phyloP scores from a whole-genome alignment of 1,284 basidiomycete species.

The Ustilago crameri region DNA sequence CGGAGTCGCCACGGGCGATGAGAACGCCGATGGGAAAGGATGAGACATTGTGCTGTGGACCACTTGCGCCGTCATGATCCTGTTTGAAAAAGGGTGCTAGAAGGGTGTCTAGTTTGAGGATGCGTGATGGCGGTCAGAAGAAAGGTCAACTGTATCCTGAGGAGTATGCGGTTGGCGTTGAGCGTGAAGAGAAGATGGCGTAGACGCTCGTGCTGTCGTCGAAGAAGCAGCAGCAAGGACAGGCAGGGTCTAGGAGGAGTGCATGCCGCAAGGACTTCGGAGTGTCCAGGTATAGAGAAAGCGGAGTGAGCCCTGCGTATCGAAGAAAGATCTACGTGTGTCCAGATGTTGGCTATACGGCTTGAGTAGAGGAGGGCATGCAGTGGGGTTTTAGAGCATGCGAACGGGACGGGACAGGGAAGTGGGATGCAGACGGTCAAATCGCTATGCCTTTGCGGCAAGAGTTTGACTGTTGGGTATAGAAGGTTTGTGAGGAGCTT shows the following conservation, averaged over 20 bases:
- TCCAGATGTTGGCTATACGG: too few relatives aligned
- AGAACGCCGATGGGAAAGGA: constrained; percentile 35
- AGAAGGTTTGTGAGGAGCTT: neutral
- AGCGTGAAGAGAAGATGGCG: neutral
- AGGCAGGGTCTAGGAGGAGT: constrained; percentile 15
- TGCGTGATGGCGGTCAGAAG: neutral
- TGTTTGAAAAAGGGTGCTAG: neutral
- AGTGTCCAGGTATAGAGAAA: constrained; percentile 9
- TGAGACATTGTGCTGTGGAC: constrained; percentile 34
- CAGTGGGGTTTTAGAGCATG: too few relatives aligned
- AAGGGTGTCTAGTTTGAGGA: neutral
- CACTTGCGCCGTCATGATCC: constrained; percentile 44
- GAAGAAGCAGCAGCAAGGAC: constrained; percentile 5
- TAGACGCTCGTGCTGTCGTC: neutral
- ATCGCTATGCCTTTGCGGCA: neutral
- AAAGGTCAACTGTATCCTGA: too few relatives aligned
- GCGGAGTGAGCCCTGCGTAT: constrained; percentile 14
- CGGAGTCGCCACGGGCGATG: constrained; percentile 34
- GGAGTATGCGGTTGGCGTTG: neutral
- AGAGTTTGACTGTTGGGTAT: neutral
- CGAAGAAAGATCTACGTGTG: constrained; percentile 13
- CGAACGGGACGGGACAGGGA: too few relatives aligned
- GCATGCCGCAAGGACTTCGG: constrained; percentile 14
- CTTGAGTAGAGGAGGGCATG: too few relatives aligned
- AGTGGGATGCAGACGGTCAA: too few relatives aligned